Conservation (phyloP, 306 rosid species). For the Oxytropis ochrocephala region DNA sequence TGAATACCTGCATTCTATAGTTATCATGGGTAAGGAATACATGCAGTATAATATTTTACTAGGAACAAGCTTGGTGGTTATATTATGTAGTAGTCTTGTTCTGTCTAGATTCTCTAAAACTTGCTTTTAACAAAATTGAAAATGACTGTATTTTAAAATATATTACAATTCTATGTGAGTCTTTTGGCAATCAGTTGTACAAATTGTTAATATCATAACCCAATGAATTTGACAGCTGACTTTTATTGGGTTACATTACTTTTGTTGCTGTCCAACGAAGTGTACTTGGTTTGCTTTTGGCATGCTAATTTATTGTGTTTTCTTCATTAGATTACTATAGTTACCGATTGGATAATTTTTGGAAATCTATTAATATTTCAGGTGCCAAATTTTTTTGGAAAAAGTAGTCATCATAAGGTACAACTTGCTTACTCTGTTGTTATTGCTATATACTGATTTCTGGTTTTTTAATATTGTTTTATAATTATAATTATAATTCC, state of each 20-base stretch:
- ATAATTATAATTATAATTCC: neutral
- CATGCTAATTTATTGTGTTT: neutral
- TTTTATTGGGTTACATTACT: neutral
- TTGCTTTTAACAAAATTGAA: neutral
- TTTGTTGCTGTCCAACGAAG: neutral
- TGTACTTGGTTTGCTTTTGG: neutral
- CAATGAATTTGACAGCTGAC: neutral
- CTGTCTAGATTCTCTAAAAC: neutral
- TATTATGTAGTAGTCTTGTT: too few species aligned
- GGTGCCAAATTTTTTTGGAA: slow-evolving; percentile 68
- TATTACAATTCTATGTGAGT: neutral
- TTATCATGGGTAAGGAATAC: neutral
- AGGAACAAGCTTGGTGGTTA: neutral
- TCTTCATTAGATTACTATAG: neutral
- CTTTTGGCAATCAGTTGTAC: neutral
- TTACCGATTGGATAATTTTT: slow-evolving; percentile 16
- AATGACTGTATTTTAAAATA: neutral
- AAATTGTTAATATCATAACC: neutral
- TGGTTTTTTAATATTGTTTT: neutral
- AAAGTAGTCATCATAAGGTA: slow-evolving; percentile 77
- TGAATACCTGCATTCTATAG: slow-evolving; percentile 1
- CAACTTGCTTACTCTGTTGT: slow-evolving; percentile 7
- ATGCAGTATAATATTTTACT: neutral
- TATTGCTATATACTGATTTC: slow-evolving; percentile 3
- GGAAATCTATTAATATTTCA: slow-evolving; percentile 34